phyloP scores from a whole-genome alignment of 2,329 filamentous ascomycete genomes.

The Scedosporium boydii region DNA sequence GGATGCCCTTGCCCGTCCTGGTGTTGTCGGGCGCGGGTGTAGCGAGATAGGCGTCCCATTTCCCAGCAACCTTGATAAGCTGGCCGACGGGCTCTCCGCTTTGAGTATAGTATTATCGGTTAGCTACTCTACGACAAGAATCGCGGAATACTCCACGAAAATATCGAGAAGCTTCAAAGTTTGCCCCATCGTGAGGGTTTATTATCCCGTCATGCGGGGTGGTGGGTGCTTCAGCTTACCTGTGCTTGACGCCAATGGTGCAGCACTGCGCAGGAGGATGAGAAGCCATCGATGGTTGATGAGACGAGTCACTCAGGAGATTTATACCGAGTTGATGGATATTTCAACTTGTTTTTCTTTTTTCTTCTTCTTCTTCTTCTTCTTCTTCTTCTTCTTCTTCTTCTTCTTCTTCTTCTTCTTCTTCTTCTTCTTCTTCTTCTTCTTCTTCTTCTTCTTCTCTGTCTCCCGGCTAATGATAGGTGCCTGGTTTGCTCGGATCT shows the following conservation, averaged over 20 bases:
- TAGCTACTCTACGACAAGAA: neutral
- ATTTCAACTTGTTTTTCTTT: neutral
- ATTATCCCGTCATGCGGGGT: neutral
- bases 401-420: too few species aligned
- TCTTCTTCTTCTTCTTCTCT: too few species aligned
- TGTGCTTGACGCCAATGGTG: slow-evolving; percentile 32
- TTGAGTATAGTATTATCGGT: neutral
- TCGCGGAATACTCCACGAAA: neutral
- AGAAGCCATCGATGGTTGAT: slow-evolving; percentile 29
- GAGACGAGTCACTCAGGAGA: neutral
- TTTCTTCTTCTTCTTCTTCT: too few species aligned
- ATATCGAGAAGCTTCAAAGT: neutral
- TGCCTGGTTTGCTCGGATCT: too few species aligned
- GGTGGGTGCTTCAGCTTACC: slow-evolving; percentile 21
- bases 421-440: too few species aligned
- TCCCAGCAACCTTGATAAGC: slow-evolving; percentile 32
- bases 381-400: too few species aligned
- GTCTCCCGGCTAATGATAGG: too few species aligned
- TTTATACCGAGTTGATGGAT: neutral
- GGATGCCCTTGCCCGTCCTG: slow-evolving; percentile 23
- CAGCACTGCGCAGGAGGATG: slow-evolving; percentile 36
- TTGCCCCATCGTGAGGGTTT: neutral
- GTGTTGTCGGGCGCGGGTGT: slow-evolving; percentile 24
- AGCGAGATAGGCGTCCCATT: slow-evolving; percentile 41
- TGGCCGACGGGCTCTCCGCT: slow-evolving; percentile 28